These are phyloP conservation scores for Leishmania arabica DNA, from an alignment of 208 protist species.

Conservation along the genomic window DNA sequence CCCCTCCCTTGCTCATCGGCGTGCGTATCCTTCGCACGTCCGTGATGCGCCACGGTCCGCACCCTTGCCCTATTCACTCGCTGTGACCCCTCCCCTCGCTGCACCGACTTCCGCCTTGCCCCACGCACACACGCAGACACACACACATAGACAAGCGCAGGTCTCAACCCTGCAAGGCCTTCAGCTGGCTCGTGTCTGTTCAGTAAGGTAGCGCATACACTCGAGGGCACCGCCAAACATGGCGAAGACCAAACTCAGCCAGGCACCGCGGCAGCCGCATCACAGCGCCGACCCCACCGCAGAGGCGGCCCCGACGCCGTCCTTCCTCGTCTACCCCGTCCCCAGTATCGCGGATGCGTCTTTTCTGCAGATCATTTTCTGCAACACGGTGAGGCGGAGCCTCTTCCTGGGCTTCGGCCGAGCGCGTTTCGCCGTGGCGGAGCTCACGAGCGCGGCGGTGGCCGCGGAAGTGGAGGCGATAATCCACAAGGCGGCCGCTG, in stretches of 20 bases:
- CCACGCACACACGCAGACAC: neutral
- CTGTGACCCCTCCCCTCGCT: neutral
- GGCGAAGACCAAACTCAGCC: neutral
- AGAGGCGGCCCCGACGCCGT: constrained; percentile 3
- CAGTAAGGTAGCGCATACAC: neutral
- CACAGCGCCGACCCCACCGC: neutral
- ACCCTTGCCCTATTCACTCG: too few species aligned
- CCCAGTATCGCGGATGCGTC: constrained; percentile 69
- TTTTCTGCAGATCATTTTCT: constrained; percentile 71
- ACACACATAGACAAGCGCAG: neutral
- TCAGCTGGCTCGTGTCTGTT: neutral
- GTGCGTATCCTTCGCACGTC: neutral
- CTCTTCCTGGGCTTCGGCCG: constrained; percentile 67
- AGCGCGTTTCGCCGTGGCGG: constrained; percentile 64
- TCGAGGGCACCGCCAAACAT: neutral
- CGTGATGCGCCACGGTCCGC: too few species aligned
- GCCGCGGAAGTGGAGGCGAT: constrained; percentile 25
- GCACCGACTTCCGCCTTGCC: too few species aligned
- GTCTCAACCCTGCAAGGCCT: neutral
- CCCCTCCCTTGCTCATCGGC: neutral
- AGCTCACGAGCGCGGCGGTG: constrained; percentile 40
- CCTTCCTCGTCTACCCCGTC: constrained; percentile 74
- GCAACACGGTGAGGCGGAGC: constrained; percentile 42
- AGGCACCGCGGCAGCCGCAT: neutral
- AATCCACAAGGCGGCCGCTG: constrained; percentile 6